Conservation (phyloP, 2,329 filamentous ascomycete species). For the Nothophoma quercina region DNA sequence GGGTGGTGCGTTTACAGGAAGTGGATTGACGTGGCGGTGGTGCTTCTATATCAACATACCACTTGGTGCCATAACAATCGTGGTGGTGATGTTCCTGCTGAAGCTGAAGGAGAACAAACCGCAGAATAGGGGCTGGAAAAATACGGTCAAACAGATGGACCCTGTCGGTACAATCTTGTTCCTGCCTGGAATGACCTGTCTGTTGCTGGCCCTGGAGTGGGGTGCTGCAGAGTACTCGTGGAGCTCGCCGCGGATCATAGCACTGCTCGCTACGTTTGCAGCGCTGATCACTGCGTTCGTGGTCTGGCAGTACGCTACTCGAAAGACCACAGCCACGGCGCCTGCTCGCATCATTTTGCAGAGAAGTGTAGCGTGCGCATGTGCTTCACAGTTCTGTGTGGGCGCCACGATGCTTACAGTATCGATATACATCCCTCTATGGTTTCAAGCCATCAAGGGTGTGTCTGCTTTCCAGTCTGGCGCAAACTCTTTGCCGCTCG, state of each 20-base stretch:
- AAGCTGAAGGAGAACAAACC: slow-evolving; percentile 43
- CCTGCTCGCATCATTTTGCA: slow-evolving; percentile 53
- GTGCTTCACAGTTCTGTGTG: slow-evolving; percentile 52
- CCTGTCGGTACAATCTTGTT: slow-evolving; percentile 51
- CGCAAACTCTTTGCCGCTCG: slow-evolving; percentile 55
- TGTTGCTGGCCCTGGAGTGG: slow-evolving; percentile 58
- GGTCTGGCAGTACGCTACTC: slow-evolving; percentile 47
- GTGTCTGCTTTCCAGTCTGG: slow-evolving; percentile 54
- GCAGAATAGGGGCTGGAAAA: slow-evolving; percentile 34
- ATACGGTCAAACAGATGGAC: slow-evolving; percentile 52
- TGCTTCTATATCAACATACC: slow-evolving; percentile 62
- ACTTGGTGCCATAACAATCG: slow-evolving; percentile 54
- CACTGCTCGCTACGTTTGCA: slow-evolving; percentile 51
- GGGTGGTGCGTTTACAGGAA: slow-evolving; percentile 54
- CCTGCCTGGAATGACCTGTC: slow-evolving; percentile 54
- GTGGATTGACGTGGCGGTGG: slow-evolving; percentile 54
- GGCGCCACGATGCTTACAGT: slow-evolving; percentile 48
- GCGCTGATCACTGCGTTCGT: slow-evolving; percentile 51
- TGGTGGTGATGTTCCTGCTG: slow-evolving; percentile 44
- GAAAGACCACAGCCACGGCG: slow-evolving; percentile 52
- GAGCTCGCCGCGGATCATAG: slow-evolving; percentile 52
- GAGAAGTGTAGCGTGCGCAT: slow-evolving; percentile 51
- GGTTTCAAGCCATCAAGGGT: slow-evolving; percentile 58
- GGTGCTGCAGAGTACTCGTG: slow-evolving; percentile 56
- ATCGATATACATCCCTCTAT: slow-evolving; percentile 52